A percentile compares a stretch with the other conserved stretches of the same genome.
Conservation (phyloP, 2,329 filamentous ascomycete species). For the Cladorrhinum sp. region DNA sequence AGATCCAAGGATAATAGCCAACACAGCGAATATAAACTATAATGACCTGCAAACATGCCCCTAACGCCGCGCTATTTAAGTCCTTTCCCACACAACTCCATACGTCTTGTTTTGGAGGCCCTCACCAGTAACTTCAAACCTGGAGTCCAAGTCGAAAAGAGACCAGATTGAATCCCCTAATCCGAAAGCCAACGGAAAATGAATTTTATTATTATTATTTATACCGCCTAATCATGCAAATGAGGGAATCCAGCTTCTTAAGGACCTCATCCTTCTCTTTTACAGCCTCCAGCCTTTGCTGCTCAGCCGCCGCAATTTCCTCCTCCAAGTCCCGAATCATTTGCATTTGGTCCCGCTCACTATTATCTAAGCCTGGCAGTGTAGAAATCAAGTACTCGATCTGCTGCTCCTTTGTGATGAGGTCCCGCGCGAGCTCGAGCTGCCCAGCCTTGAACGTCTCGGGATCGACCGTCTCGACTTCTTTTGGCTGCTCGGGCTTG, state of each 20-base stretch:
- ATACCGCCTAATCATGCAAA: conserved; percentile 58
- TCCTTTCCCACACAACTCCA: conserved; percentile 3
- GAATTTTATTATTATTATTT: conserved; percentile 35
- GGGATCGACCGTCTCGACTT: conserved; percentile 59
- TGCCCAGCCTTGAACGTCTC: conserved; percentile 66
- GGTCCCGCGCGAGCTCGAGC: conserved; percentile 70
- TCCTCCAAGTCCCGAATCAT: conserved; percentile 64
- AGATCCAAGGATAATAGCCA: too few relatives aligned
- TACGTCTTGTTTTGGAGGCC: background rate
- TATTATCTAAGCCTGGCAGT: conserved; percentile 74
- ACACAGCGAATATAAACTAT: background rate
- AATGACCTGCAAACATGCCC: background rate
- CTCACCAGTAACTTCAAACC: too few relatives aligned
- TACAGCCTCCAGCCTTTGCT: conserved; percentile 59
- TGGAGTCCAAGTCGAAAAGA: too few relatives aligned
- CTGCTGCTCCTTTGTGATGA: conserved; percentile 78
- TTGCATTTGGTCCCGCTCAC: conserved; percentile 71
- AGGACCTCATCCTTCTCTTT: conserved; percentile 62
- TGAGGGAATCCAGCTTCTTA: conserved; percentile 57
- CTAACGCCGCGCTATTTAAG: background rate
- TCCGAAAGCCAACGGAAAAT: background rate
- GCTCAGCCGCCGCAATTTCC: conserved; percentile 61
- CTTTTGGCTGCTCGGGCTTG: conserved; percentile 52
- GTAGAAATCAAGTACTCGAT: conserved; percentile 74
- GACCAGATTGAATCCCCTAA: too few relatives aligned